Evolutionary conservation across 2,329 filamentous ascomycete genomes (phyloP).

Genomic region (Lasiodiplodia theobromae): DNA sequence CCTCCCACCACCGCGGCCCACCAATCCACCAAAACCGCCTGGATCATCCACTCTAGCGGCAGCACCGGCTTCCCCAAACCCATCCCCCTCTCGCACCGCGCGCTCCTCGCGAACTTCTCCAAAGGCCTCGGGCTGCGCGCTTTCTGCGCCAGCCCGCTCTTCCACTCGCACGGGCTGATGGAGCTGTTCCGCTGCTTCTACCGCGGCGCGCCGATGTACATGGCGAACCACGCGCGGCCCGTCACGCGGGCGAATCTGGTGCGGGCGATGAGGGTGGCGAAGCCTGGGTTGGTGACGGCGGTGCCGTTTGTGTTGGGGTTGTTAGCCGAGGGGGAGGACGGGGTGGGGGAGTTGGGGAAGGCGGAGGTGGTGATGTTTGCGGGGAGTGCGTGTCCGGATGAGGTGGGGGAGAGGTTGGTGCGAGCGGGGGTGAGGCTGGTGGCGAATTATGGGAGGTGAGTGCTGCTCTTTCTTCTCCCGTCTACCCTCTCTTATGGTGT

Average conservation of each 20-base stretch:
- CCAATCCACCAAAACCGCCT: slow-evolving; percentile 37
- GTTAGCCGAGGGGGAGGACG: slow-evolving; percentile 64
- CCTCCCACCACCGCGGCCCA: no score
- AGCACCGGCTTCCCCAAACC: slow-evolving; percentile 70
- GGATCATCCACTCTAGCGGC: slow-evolving; percentile 60
- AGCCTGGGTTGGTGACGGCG: slow-evolving; percentile 63
- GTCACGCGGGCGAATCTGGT: slow-evolving; percentile 37
- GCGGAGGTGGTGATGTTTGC: slow-evolving; percentile 64
- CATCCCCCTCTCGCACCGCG: slow-evolving; percentile 63
- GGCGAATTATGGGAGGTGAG: slow-evolving; percentile 61
- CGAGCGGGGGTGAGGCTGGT: slow-evolving; percentile 62
- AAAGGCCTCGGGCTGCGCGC: background rate
- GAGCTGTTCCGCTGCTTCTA: slow-evolving; percentile 13
- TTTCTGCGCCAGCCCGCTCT: slow-evolving; percentile 10
- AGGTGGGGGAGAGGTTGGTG: slow-evolving; percentile 62
- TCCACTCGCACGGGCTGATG: slow-evolving; percentile 21
- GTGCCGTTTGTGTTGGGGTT: slow-evolving; percentile 72
- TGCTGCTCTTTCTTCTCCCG: no score
- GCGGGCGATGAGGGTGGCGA: slow-evolving; percentile 33
- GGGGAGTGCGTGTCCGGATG: slow-evolving; percentile 65
- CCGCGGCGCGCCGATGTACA: background rate
- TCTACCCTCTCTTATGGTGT: no score
- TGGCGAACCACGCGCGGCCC: background rate
- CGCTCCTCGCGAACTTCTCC: slow-evolving; percentile 49
- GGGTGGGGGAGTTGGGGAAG: slow-evolving; percentile 55